Conservation (phyloP, 148 eudicot genomes). For the Vaccinium myrtillus region DNA sequence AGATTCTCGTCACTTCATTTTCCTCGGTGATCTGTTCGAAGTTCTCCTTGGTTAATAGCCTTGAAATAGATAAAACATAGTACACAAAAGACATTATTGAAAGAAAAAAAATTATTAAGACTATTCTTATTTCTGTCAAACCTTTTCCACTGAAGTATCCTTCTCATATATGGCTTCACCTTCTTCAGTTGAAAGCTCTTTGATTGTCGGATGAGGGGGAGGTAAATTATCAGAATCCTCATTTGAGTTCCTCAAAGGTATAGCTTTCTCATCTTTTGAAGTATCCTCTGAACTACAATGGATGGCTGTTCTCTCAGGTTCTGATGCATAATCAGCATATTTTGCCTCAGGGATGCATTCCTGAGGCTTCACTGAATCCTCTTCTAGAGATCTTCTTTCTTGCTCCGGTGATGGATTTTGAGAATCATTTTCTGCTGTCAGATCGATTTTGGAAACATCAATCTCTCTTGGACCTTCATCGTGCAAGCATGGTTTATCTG, state of each 20-base stretch:
- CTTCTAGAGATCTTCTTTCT: conserved; percentile 11
- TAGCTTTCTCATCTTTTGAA: conserved; percentile 10
- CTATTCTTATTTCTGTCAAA: conserved; percentile 1
- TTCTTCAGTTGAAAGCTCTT: conserved; percentile 20
- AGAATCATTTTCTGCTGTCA: conserved; percentile 9
- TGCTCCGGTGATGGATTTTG: conserved; percentile 16
- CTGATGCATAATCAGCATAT: conserved; percentile 15
- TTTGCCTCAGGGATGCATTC: conserved; percentile 18
- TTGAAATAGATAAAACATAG: not conserved
- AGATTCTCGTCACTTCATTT: conserved; percentile 6
- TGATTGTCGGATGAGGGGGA: conserved; percentile 11
- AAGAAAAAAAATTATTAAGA: not conserved
- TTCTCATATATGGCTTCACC: conserved; percentile 16
- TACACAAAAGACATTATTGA: not conserved
- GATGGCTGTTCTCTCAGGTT: not conserved
- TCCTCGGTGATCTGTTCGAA: conserved; percentile 19
- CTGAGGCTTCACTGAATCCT: conserved; percentile 13
- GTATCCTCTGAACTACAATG: conserved; percentile 2
- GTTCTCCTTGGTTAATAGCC: conserved; percentile 8
- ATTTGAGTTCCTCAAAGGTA: not conserved
- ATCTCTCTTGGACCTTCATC: conserved; percentile 18
- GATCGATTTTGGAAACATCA: conserved; percentile 14
- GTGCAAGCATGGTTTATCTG: conserved; percentile 6
- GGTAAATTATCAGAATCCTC: not conserved
- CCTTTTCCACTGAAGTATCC: conserved; percentile 25